These are phyloP conservation scores for Phaffia australis DNA, from an alignment of 768 basidiomycete species.

Conservation along the genomic window DNA sequence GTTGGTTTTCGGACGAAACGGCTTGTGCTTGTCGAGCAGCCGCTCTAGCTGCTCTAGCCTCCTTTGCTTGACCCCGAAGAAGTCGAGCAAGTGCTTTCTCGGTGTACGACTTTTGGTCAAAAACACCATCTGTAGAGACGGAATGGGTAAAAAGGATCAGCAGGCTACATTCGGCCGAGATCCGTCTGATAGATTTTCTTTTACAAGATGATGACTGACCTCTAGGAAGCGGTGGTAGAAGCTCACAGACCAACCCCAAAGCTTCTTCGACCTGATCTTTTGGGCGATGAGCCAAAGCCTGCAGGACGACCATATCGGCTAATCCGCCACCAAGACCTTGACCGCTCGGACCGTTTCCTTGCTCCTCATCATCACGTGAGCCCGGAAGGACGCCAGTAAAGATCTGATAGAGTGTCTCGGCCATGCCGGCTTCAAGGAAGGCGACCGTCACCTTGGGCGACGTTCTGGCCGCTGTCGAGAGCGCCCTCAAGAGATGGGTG, in stretches of 20 bases:
- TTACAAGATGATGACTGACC: conserved; percentile 43
- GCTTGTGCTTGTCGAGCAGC: conserved; percentile 6
- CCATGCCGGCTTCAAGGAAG: conserved; percentile 82
- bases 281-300: conserved; percentile 87
- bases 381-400: conserved; percentile 87
- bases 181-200: not conserved
- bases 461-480: conserved; percentile 76
- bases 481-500: conserved; percentile 70
- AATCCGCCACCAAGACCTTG: conserved; percentile 78
- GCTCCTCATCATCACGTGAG: conserved; percentile 42
- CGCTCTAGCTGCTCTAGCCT: conserved; percentile 32
- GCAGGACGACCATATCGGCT: conserved; percentile 88
- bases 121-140: conserved; percentile 65
- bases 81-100: conserved; percentile 70
- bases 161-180: too few species aligned
- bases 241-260: conserved; percentile 72
- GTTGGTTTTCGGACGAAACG: not conserved
- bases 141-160: not conserved
- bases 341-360: conserved; percentile 49
- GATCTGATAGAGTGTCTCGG: conserved; percentile 85
- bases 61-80: conserved; percentile 71
- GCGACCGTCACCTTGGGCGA: conserved; percentile 78
- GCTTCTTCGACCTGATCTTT: conserved; percentile 97
- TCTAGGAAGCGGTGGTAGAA: conserved; percentile 86
- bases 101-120: conserved; percentile 79